A percentile compares a stretch with the other conserved stretches of the same genome.
Conservation (phyloP, 2,329 filamentous ascomycete genomes). For the Rutstroemia sydowiana region DNA sequence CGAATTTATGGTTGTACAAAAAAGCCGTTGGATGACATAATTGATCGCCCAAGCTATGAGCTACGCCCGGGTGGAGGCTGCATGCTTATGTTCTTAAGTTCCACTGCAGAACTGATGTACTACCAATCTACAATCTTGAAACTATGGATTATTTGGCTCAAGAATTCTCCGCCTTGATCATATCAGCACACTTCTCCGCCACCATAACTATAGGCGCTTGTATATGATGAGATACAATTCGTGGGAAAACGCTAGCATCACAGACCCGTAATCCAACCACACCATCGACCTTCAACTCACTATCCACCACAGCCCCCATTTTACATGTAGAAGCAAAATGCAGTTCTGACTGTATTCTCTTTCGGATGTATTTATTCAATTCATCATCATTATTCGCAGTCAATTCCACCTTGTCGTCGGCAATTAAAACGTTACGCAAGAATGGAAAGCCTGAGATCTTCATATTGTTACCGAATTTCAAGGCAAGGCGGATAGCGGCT, state of each 20-base stretch:
- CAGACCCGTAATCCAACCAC: conserved; percentile 21
- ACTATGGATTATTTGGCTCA: no score
- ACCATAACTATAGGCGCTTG: conserved; percentile 21
- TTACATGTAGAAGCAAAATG: background rate
- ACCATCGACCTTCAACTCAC: conserved; percentile 21
- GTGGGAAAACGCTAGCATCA: conserved; percentile 22
- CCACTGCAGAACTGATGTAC: no score
- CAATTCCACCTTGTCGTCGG: no score
- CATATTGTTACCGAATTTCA: conserved; percentile 7
- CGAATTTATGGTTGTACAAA: no score
- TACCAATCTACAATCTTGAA: no score
- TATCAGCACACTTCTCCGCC: conserved; percentile 17
- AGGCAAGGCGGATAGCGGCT: conserved; percentile 6
- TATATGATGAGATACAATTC: conserved; percentile 19
- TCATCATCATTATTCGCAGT: no score
- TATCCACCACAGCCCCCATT: conserved; percentile 17
- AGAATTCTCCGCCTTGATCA: conserved; percentile 9
- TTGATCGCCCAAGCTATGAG: no score
- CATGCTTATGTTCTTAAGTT: no score
- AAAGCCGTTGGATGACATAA: no score
- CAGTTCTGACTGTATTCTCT: background rate
- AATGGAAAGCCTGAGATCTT: background rate
- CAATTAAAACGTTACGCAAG: no score
- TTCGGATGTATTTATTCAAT: background rate
- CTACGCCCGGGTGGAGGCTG: no score